Evolutionary conservation across 768 basidiomycete genomes (phyloP), one percentile per base, ranked within the genome.

Genomic region (Asterophora parasitica): DNA sequence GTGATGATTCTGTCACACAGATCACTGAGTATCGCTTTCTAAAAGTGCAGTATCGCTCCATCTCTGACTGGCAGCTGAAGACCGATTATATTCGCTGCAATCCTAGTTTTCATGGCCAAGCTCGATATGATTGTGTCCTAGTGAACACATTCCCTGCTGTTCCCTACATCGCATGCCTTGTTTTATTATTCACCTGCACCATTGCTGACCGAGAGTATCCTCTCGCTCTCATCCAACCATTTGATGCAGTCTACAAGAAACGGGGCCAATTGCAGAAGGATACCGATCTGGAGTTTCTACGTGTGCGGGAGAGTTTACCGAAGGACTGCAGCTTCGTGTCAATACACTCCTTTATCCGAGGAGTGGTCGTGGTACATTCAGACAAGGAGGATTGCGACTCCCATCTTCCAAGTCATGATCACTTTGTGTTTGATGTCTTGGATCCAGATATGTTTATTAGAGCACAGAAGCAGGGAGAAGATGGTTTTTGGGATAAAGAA

Each of bases 31-130:
- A 62, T 34, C 39, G 32, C 4, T 64, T 49, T 35, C 46, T 69
- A 19, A 60, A 53, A 39, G 46, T 66, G 12, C 50, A 58, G 20
- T 70, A 65, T 51, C 56, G 50, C 11, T 66, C 59, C 0, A 42
- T 28, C 1, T 46, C 63, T 9, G 55, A 65, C 49, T 71, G 67
- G 68, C 23, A 41, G 7, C 20, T 53, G 16, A 48, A 47, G 3
- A 58, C 53, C 0, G 61, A 72, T 44, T 53, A 62, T 26, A 53
- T 72, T 1, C 49, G 51, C 2, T 65, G 59, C 51, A 68, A 60
- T 43, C 64, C 66, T 7, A 40, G 36, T 0, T 72, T 71, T 48
- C 54, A 59, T 35, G 34, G 50, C 0, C 19, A 34, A 1, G 59
- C 58, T 7, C 57, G 56, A 0, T 68, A 61, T 28, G 56, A 68